phyloP scores from a whole-genome alignment of 257 asterid species.

The Ilex aquifolium region DNA sequence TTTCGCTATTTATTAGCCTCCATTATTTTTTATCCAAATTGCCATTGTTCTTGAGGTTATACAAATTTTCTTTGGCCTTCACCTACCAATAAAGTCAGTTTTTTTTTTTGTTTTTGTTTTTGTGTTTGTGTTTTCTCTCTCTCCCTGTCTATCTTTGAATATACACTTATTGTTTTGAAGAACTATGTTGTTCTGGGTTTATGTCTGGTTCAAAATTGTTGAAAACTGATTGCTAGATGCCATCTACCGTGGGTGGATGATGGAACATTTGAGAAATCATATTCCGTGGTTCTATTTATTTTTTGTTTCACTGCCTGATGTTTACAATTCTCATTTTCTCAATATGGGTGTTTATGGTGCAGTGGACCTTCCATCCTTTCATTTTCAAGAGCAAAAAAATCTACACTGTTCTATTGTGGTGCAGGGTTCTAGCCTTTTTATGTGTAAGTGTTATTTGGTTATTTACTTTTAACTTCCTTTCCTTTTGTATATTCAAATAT shows the following conservation, averaged over 20 bases:
- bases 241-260: too few species aligned
- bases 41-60: neutral
- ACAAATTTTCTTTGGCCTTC: neutral
- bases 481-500: neutral
- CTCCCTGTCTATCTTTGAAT: too few species aligned
- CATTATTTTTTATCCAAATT: neutral
- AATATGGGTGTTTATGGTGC: constrained; percentile 22
- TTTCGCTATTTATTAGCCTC: neutral
- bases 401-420: constrained; percentile 95
- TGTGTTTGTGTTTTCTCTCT: too few species aligned
- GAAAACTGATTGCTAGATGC: too few species aligned
- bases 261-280: too few species aligned
- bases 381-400: constrained; percentile 81
- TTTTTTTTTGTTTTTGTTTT: too few species aligned
- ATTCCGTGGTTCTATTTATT: too few species aligned
- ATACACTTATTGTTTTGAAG: too few species aligned
- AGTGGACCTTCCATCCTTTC: constrained; percentile 99
- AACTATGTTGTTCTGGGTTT: too few species aligned
- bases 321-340: neutral
- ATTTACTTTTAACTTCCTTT: constrained; percentile 1
- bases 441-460: constrained; percentile 52
- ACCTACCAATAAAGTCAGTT: neutral
- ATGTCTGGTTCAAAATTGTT: too few species aligned
- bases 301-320: too few species aligned
- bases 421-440: constrained; percentile 92